phyloP scores from a whole-genome alignment of 2,329 filamentous ascomycete species.

The Atkinsonella texensis region DNA sequence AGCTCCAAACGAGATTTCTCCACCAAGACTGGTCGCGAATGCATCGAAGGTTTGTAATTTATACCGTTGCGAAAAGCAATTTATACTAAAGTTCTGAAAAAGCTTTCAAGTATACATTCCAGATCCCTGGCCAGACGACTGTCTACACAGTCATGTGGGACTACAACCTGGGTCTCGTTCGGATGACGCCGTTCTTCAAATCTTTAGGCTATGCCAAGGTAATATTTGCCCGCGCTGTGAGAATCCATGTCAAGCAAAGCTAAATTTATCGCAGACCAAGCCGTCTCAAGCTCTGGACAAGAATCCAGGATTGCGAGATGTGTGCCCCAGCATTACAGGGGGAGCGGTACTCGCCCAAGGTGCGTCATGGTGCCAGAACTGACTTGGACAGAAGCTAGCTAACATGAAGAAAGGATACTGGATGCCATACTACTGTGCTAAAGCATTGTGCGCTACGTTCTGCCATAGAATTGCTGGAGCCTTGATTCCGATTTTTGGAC shows the following conservation, averaged over 20 bases:
- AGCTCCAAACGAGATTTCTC: slow-evolving; percentile 87
- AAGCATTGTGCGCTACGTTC: slow-evolving; percentile 79
- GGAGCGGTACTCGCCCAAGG: slow-evolving; percentile 85
- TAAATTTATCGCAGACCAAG: slow-evolving; percentile 51
- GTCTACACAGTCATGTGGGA: slow-evolving; percentile 87
- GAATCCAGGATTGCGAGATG: slow-evolving; percentile 76
- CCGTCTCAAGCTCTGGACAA: slow-evolving; percentile 70
- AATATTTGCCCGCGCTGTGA: slow-evolving; percentile 6
- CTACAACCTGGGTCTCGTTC: slow-evolving; percentile 85
- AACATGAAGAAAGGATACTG: slow-evolving; percentile 60
- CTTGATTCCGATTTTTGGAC: slow-evolving; percentile 82
- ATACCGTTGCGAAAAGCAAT: not conserved
- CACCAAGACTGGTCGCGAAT: slow-evolving; percentile 74
- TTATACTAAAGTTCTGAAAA: not conserved
- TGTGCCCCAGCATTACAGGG: slow-evolving; percentile 89
- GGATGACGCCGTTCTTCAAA: slow-evolving; percentile 93
- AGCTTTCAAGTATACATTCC: slow-evolving; percentile 83
- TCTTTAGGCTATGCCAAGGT: slow-evolving; percentile 82
- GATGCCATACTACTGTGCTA: slow-evolving; percentile 84
- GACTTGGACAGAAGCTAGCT: slow-evolving; percentile 8
- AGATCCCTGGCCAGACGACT: slow-evolving; percentile 51
- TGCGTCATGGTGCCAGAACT: slow-evolving; percentile 23
- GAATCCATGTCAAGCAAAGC: slow-evolving; percentile 8
- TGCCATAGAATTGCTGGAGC: slow-evolving; percentile 75
- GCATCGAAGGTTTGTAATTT: slow-evolving; percentile 61